These are phyloP conservation scores for Wickerhamomyces queroliae DNA, from an alignment of 805 yeast species.

Conservation along the genomic window DNA sequence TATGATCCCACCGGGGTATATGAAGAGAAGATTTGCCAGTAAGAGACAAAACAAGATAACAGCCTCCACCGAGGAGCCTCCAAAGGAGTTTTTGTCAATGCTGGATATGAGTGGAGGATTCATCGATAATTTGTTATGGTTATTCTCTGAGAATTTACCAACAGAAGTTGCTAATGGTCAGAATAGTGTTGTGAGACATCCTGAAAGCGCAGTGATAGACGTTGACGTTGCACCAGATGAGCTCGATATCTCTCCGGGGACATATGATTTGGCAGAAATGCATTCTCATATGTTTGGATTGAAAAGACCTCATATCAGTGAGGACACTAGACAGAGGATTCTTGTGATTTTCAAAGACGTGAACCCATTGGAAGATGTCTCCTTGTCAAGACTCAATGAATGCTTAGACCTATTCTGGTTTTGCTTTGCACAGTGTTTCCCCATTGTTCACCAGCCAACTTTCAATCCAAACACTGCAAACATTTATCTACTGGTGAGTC, in stretches of 20 bases:
- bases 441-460: not conserved
- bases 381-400: not conserved
- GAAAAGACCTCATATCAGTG: not conserved
- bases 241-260: not conserved
- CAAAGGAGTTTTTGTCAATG: not conserved
- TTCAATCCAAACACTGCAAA: not conserved
- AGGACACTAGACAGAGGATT: not conserved
- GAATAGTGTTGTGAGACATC: not conserved
- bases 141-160: not conserved
- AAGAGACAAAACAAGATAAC: not conserved
- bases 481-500: not conserved
- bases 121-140: not conserved
- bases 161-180: not conserved
- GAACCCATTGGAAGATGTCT: not conserved
- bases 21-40: not conserved
- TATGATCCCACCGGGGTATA: not conserved
- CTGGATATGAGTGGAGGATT: constrained; percentile 1
- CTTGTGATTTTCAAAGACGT: not conserved
- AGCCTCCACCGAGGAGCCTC: not conserved
- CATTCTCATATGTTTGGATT: constrained; percentile 1
- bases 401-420: not conserved
- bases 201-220: not conserved
- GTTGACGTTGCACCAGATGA: not conserved
- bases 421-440: not conserved
- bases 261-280: not conserved